These are phyloP conservation scores for Phytophthora aleatoria DNA, from an alignment of 352 stramenopile species.

Conservation along the genomic window DNA sequence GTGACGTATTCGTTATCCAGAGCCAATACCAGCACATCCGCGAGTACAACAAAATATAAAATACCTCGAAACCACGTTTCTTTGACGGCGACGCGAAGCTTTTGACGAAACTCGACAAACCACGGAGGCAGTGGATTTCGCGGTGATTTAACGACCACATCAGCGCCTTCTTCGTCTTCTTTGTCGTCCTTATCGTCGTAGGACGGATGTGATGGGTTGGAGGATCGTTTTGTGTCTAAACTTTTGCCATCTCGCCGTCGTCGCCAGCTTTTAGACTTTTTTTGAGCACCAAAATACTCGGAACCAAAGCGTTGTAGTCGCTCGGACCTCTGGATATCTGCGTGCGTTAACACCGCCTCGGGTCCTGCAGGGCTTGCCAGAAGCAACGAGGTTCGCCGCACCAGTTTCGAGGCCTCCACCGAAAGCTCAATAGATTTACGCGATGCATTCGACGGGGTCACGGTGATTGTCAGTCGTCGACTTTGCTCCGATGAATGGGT, in stretches of 20 bases:
- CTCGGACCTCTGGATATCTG: constrained; percentile 46
- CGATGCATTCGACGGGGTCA: constrained; percentile 16
- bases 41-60: constrained; percentile 51
- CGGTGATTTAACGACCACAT: constrained; percentile 14
- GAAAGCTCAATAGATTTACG: constrained; percentile 44
- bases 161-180: neutral
- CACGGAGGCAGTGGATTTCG: constrained; percentile 17
- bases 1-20: constrained; percentile 59
- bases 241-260: constrained; percentile 17
- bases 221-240: constrained; percentile 13
- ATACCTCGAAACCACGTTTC: constrained; percentile 45
- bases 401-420: constrained; percentile 41
- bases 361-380: constrained; percentile 46
- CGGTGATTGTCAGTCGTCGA: constrained; percentile 31
- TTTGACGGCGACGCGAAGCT: constrained; percentile 49
- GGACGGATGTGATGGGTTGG: constrained; percentile 12
- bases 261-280: constrained; percentile 7
- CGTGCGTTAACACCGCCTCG: constrained; percentile 46
- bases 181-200: constrained; percentile 13
- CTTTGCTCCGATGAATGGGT: constrained; percentile 18
- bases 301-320: constrained; percentile 46
- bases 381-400: constrained; percentile 59
- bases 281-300: constrained; percentile 35
- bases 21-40: constrained; percentile 61
- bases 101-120: constrained; percentile 31